These are phyloP conservation scores for Barnettozyma hawaiiensis DNA, from an alignment of 1,139 yeast species.

Conservation along the genomic window DNA sequence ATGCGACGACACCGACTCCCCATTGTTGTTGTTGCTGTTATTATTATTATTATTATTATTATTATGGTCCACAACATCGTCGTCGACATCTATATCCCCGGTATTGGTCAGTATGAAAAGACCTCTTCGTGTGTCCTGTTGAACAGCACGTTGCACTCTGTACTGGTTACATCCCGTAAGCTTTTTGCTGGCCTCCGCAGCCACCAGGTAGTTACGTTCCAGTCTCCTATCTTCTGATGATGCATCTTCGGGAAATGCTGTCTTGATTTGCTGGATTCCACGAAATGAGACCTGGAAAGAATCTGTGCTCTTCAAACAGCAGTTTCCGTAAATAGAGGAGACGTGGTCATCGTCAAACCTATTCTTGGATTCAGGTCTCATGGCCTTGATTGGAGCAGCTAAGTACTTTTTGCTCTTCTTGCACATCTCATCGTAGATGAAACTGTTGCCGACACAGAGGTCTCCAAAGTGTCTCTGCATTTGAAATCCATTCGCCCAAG, in stretches of 20 bases:
- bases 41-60: too few species aligned
- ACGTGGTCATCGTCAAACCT: slow-evolving; percentile 7
- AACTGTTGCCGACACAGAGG: slow-evolving; percentile 28
- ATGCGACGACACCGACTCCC: too few species aligned
- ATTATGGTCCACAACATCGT: too few species aligned
- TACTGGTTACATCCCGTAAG: slow-evolving; percentile 12
- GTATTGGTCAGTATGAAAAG: not conserved
- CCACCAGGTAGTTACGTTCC: not conserved
- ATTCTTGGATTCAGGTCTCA: slow-evolving; percentile 6
- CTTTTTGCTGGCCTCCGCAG: not conserved
- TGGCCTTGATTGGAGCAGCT: slow-evolving; percentile 15
- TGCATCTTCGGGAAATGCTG: slow-evolving; percentile 4
- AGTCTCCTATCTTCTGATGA: slow-evolving; percentile 3
- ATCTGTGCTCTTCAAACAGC: not conserved
- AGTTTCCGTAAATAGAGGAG: slow-evolving; percentile 4
- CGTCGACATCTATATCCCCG: not conserved
- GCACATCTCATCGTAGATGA: slow-evolving; percentile 30
- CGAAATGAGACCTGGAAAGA: slow-evolving; percentile 6
- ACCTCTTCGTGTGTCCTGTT: not conserved
- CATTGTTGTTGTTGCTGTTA: too few species aligned
- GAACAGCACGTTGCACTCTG: slow-evolving; percentile 1
- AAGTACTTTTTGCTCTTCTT: slow-evolving; percentile 28
- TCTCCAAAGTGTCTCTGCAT: slow-evolving; percentile 43
- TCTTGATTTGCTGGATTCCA: slow-evolving; percentile 11
- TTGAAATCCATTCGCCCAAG: slow-evolving; percentile 40